Evolutionary conservation across 805 yeast genomes (phyloP).

Genomic region (Cyberlindnera meyerae): DNA sequence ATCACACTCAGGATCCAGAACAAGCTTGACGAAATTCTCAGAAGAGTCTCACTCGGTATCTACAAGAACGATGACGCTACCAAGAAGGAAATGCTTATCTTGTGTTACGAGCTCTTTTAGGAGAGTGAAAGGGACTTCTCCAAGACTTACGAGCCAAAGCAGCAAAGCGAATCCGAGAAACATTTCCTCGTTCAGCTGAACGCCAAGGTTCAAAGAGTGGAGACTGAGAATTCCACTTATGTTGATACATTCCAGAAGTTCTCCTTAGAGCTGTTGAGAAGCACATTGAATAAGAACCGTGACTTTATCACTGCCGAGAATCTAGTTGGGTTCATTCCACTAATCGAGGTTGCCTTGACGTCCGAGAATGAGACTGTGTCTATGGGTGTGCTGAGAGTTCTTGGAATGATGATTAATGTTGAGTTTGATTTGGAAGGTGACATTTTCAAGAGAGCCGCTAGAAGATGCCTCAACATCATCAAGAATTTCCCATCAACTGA

Average conservation of each 20-base stretch:
- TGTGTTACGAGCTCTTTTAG: conserved; percentile 69
- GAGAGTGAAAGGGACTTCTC: conserved; percentile 39
- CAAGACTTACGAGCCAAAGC: conserved; percentile 19
- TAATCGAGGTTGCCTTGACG: conserved; percentile 53
- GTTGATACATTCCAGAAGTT: conserved; percentile 65
- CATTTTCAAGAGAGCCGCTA: conserved; percentile 55
- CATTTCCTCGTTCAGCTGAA: conserved; percentile 75
- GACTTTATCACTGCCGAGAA: conserved; percentile 54
- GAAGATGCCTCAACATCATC: conserved; percentile 55
- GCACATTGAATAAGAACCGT: conserved; percentile 61
- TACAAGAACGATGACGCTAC: conserved; percentile 60
- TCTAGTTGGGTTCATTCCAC: conserved; percentile 69
- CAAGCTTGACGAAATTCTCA: conserved; percentile 72
- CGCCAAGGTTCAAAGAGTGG: conserved; percentile 50
- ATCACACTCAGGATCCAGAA: conserved; percentile 63
- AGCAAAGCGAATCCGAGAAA: conserved; percentile 42
- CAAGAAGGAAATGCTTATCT: conserved; percentile 52
- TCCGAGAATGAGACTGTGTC: conserved; percentile 78
- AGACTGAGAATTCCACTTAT: conserved; percentile 51
- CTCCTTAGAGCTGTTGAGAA: conserved; percentile 68
- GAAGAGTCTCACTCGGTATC: conserved; percentile 76
- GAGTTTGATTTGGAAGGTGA: conserved; percentile 50
- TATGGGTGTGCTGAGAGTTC: conserved; percentile 57
- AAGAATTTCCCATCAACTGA: conserved; percentile 75
- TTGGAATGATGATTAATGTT: conserved; percentile 55